phyloP scores from a whole-genome alignment of 169 alveolate genomes.

The Ichthyophthirius multifiliis region DNA sequence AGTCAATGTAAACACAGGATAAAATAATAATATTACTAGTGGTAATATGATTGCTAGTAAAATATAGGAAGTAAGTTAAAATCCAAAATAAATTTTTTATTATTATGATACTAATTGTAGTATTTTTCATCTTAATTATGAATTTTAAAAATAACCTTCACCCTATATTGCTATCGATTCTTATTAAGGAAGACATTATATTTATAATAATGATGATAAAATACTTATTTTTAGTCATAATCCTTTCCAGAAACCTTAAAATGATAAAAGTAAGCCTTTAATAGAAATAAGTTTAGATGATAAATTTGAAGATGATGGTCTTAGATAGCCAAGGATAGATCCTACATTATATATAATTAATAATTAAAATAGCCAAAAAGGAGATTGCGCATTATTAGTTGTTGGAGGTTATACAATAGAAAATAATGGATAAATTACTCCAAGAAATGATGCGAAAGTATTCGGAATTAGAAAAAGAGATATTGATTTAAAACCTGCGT shows the following conservation, averaged over 20 bases:
- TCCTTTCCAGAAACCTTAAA: neutral
- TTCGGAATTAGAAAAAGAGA: neutral
- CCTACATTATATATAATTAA: neutral
- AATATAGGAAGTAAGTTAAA: neutral
- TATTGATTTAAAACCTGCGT: neutral
- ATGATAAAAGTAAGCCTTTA: slow-evolving; percentile 3
- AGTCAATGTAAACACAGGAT: neutral
- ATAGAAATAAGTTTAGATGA: neutral
- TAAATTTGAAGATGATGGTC: neutral
- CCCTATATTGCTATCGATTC: neutral
- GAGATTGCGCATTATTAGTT: neutral
- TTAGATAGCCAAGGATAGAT: neutral
- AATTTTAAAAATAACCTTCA: neutral
- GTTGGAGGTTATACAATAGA: neutral
- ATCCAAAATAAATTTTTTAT: neutral
- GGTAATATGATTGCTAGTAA: neutral
- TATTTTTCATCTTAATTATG: neutral
- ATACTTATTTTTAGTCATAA: neutral
- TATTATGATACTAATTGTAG: neutral
- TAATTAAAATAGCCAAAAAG: neutral
- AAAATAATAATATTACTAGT: neutral
- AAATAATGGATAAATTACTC: neutral
- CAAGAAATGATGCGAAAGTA: neutral
- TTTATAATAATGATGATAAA: slow-evolving; percentile 1
- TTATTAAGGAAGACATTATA: neutral